A percentile compares a stretch with the other conserved stretches of the same genome.
These are phyloP conservation scores for Encephalitozoon cuniculi DNA, from an alignment of 371 early-diverging fungal genomes.

Conservation along the genomic window DNA sequence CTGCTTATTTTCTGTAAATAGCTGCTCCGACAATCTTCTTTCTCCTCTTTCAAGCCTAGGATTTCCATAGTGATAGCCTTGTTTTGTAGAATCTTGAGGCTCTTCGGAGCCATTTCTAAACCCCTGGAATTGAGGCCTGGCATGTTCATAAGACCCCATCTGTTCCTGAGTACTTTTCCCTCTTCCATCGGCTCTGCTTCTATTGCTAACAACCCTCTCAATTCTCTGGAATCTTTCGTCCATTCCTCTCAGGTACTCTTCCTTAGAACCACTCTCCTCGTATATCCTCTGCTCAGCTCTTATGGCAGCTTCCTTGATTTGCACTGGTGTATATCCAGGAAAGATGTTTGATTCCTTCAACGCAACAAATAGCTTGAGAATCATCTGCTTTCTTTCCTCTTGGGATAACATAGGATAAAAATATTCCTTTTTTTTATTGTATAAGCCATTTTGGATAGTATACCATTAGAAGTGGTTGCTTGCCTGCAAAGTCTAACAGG, in stretches of 20 bases:
- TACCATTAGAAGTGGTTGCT: too few species aligned
- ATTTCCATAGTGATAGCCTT: not conserved
- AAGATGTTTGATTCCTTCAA: slow-evolving; percentile 58
- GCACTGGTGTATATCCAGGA: slow-evolving; percentile 33
- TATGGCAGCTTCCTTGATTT: slow-evolving; percentile 57
- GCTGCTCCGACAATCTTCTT: not conserved
- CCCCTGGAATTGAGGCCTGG: not conserved
- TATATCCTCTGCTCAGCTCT: slow-evolving; percentile 56
- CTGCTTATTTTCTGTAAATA: not conserved
- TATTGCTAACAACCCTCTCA: slow-evolving; percentile 24
- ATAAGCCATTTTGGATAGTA: not conserved
- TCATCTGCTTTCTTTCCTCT: slow-evolving; percentile 57
- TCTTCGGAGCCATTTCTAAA: not conserved
- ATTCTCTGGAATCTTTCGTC: slow-evolving; percentile 50
- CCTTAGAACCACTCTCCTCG: slow-evolving; percentile 26
- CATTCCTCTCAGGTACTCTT: slow-evolving; percentile 56
- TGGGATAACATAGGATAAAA: slow-evolving; percentile 20
- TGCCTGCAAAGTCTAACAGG: not conserved
- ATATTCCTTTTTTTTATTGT: slow-evolving; percentile 11
- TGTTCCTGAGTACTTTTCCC: not conserved
- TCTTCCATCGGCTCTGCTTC: not conserved
- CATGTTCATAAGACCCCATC: not conserved
- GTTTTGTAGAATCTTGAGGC: not conserved
- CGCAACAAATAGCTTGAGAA: slow-evolving; percentile 52
- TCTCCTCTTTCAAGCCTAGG: not conserved